These are phyloP conservation scores for Tolypocladium pustulatum DNA, from an alignment of 2,329 filamentous ascomycete species.

Conservation along the genomic window DNA sequence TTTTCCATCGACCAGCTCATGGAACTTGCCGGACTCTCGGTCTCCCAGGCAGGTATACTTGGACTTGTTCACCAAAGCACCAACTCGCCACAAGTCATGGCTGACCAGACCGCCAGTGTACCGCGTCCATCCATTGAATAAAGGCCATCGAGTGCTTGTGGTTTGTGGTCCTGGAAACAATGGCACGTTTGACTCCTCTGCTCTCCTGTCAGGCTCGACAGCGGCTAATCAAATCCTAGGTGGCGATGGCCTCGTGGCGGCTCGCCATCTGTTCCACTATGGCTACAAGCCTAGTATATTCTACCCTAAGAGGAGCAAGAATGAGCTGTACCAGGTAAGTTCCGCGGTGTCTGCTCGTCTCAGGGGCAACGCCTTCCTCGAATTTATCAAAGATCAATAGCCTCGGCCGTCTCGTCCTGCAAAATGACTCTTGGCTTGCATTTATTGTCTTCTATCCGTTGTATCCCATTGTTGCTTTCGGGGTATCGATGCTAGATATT, in stretches of 20 bases:
- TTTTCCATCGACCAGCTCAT: conserved; percentile 96
- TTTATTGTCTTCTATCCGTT: conserved; percentile 7
- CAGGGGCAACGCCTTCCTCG: not conserved
- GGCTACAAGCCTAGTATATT: conserved; percentile 84
- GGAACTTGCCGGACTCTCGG: conserved; percentile 88
- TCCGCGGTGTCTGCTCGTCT: not conserved
- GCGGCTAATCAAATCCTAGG: conserved; percentile 40
- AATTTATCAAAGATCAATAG: not conserved
- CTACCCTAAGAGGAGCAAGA: conserved; percentile 86
- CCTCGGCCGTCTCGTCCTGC: no score
- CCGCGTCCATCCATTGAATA: conserved; percentile 64
- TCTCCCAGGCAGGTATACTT: conserved; percentile 69
- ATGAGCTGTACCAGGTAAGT: conserved; percentile 73
- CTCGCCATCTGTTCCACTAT: conserved; percentile 83
- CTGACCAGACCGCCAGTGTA: conserved; percentile 48
- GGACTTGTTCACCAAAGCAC: not conserved
- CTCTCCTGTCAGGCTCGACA: not conserved
- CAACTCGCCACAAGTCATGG: not conserved
- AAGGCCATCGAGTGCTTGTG: conserved; percentile 66
- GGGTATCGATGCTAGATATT: conserved; percentile 2
- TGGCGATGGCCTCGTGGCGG: conserved; percentile 89
- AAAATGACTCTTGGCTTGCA: not conserved
- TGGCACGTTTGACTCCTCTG: conserved; percentile 26
- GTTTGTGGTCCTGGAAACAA: conserved; percentile 83
- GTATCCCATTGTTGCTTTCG: conserved; percentile 6